A percentile compares a stretch with the other conserved stretches of the same genome.
These are phyloP conservation scores for Hyphopichia fennica DNA, from an alignment of 1,139 yeast species.

Conservation along the genomic window DNA sequence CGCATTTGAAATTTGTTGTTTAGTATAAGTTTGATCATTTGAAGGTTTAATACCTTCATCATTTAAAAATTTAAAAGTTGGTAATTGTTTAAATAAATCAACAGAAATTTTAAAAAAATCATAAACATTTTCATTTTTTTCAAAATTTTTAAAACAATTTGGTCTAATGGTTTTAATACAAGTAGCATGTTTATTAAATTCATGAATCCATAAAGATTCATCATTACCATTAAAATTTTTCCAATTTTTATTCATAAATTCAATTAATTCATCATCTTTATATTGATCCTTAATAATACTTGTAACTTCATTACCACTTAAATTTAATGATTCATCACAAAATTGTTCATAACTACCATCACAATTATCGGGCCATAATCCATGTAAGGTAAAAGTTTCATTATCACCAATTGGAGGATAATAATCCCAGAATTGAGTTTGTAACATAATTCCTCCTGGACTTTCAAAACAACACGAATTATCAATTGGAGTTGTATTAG, in stretches of 20 bases:
- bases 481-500: conserved; percentile 32
- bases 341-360: conserved; percentile 51
- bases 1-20: conserved; percentile 63
- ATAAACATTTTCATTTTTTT: conserved; percentile 59
- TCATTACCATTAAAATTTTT: conserved; percentile 76
- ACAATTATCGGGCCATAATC: conserved; percentile 50
- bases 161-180: conserved; percentile 83
- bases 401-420: conserved; percentile 78
- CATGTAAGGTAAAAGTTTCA: conserved; percentile 71
- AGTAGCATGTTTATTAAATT: conserved; percentile 93
- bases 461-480: conserved; percentile 78
- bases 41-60: conserved; percentile 74
- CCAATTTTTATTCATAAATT: conserved; percentile 67
- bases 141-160: conserved; percentile 50
- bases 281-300: conserved; percentile 50
- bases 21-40: conserved; percentile 58
- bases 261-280: conserved; percentile 51
- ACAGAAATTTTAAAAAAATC: conserved; percentile 76
- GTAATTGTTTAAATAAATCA: conserved; percentile 59
- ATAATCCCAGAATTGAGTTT: conserved; percentile 95
- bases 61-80: conserved; percentile 68
- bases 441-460: conserved; percentile 82
- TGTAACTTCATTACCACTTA: conserved; percentile 42
- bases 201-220: conserved; percentile 84
- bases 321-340: conserved; percentile 66